Conservation (phyloP, 2,329 filamentous ascomycete species). For the Fusarium sp. region DNA sequence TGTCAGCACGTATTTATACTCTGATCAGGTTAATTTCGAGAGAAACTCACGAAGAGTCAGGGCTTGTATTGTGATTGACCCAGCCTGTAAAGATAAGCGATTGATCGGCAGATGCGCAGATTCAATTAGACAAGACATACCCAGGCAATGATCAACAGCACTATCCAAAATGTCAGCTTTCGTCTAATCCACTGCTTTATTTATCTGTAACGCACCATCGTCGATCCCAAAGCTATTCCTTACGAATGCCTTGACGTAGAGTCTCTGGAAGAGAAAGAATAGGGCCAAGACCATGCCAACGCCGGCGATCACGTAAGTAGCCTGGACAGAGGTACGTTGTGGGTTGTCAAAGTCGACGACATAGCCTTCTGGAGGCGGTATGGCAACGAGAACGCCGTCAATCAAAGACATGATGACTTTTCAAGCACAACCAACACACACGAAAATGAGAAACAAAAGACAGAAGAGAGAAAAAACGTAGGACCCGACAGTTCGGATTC, state of each 20-base stretch:
- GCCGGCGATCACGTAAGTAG: not conserved
- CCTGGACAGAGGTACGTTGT: not conserved
- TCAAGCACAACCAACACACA: not conserved
- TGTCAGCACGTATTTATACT: not conserved
- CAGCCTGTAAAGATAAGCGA: not conserved
- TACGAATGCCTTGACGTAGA: not conserved
- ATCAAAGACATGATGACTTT: not conserved
- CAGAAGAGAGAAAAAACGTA: too few relatives aligned
- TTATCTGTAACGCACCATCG: not conserved
- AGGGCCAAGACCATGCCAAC: not conserved
- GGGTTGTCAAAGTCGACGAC: not conserved
- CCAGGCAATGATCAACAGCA: not conserved
- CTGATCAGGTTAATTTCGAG: not conserved
- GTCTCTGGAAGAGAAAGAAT: not conserved
- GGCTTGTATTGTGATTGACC: not conserved
- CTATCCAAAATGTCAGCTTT: not conserved
- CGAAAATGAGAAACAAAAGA: not conserved
- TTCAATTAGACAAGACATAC: not conserved
- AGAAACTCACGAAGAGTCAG: not conserved
- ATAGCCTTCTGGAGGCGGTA: not conserved
- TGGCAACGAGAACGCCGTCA: not conserved
- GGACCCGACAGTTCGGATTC: not conserved
- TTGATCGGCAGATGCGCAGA: not conserved
- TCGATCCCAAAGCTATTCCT: not conserved
- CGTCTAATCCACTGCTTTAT: not conserved